Evolutionary conservation across 23 red algal species (phyloP).

Genomic region (Gracilaria domingensis): DNA sequence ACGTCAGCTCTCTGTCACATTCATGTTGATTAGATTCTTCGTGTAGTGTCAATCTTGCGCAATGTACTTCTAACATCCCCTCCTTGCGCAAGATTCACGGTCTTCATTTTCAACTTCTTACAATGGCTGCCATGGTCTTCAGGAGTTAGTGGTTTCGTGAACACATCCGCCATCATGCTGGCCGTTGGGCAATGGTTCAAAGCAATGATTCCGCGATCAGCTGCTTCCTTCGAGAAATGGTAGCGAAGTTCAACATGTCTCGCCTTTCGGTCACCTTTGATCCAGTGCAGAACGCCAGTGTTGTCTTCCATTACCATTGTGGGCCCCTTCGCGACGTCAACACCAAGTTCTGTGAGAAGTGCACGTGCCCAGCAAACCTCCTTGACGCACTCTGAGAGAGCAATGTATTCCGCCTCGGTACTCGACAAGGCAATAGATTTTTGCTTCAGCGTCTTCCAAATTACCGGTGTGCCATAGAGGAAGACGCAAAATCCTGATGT

Average conservation of each 20-base stretch:
- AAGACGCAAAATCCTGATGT: constrained; percentile 16
- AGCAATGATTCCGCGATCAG: neutral
- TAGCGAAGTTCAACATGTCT: neutral
- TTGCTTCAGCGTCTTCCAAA: constrained; percentile 47
- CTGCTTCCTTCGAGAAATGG: neutral
- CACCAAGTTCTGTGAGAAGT: constrained; percentile 36
- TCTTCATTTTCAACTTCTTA: too few relatives aligned
- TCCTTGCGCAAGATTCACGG: too few relatives aligned
- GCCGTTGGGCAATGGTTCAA: neutral
- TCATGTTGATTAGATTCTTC: too few relatives aligned
- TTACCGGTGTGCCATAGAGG: constrained; percentile 13
- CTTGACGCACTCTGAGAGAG: constrained; percentile 1
- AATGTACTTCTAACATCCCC: neutral
- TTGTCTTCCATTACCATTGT: neutral
- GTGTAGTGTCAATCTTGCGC: too few relatives aligned
- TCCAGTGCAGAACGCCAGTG: too few relatives aligned
- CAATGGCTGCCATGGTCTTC: too few relatives aligned
- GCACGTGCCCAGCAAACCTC: neutral
- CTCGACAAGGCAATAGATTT: constrained; percentile 35
- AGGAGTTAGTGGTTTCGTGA: neutral
- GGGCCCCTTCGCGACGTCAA: neutral
- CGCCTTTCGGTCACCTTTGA: neutral
- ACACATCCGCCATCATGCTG: neutral
- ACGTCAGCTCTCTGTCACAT: too few relatives aligned
- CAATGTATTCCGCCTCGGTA: constrained; percentile 51